These are phyloP conservation scores for Maudiozyma pseudohumilis DNA, from an alignment of 805 yeast species.

Conservation along the genomic window DNA sequence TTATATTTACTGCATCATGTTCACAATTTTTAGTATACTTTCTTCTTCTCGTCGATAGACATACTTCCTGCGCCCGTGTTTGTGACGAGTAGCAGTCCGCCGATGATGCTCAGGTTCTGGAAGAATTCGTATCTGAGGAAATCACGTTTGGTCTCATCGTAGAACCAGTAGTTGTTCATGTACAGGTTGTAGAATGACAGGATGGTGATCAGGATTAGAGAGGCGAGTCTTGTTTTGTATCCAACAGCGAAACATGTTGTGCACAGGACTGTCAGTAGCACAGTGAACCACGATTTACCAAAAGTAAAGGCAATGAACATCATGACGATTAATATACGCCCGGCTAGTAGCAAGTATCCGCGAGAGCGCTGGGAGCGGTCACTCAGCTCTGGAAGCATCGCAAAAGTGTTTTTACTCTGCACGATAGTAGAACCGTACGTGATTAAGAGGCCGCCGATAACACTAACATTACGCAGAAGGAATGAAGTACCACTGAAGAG, in stretches of 20 bases:
- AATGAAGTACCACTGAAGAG: constrained; percentile 71
- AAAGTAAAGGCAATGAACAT: constrained; percentile 79
- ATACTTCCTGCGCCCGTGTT: constrained; percentile 95
- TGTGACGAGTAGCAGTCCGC: constrained; percentile 83
- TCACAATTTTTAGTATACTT: constrained; percentile 46
- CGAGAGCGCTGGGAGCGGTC: constrained; percentile 51
- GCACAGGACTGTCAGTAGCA: constrained; percentile 60
- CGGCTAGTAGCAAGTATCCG: constrained; percentile 76
- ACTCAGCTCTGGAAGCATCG: constrained; percentile 42
- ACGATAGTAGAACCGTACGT: constrained; percentile 82
- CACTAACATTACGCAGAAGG: constrained; percentile 77
- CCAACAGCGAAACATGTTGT: constrained; percentile 78
- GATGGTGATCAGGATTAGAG: constrained; percentile 55
- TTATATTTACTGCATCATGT: too few relatives aligned
- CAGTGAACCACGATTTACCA: constrained; percentile 59
- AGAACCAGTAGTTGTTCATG: constrained; percentile 85
- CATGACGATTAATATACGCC: constrained; percentile 75
- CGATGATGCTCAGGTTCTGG: constrained; percentile 90
- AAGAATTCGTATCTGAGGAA: constrained; percentile 84
- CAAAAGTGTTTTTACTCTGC: constrained; percentile 51
- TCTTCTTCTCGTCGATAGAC: constrained; percentile 91
- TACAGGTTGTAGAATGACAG: constrained; percentile 67
- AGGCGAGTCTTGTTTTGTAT: constrained; percentile 84
- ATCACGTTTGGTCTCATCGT: constrained; percentile 64
- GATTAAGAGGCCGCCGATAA: constrained; percentile 83